Evolutionary conservation across 1,284 basidiomycete species (phyloP).

Genomic region (Inonotus hispidus): DNA sequence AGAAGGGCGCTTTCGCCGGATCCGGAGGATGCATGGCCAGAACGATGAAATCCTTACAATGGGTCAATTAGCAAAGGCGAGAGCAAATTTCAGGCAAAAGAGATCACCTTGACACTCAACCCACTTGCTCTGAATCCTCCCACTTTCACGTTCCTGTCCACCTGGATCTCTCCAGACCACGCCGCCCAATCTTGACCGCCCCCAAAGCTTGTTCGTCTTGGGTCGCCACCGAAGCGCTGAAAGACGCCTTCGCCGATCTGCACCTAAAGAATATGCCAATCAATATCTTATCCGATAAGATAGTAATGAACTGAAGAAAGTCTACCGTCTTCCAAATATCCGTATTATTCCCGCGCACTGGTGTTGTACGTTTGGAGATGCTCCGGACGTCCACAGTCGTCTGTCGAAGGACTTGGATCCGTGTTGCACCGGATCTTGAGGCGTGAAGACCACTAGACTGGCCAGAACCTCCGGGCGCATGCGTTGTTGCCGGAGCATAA

Average conservation of each 20-base stretch:
- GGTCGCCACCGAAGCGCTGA: conserved; percentile 22
- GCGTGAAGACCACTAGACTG: conserved; percentile 22
- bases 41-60: conserved; percentile 53
- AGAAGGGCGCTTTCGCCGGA: conserved; percentile 47
- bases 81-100: not conserved
- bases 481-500: conserved; percentile 41
- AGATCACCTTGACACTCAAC: conserved; percentile 51
- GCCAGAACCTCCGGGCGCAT: conserved; percentile 19
- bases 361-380: conserved; percentile 23
- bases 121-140: conserved; percentile 61
- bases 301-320: conserved; percentile 21
- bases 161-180: conserved; percentile 54
- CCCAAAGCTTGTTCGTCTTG: conserved; percentile 24
- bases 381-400: conserved; percentile 61
- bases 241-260: conserved; percentile 58
- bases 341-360: conserved; percentile 43
- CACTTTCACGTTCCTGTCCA: conserved; percentile 43
- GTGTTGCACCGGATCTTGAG: conserved; percentile 40
- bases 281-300: not conserved
- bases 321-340: conserved; percentile 62
- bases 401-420: conserved; percentile 60
- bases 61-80: not conserved
- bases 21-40: conserved; percentile 55
- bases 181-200: conserved; percentile 55
- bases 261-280: not conserved